These are phyloP conservation scores for Paraglomus occultum DNA, from an alignment of 192 early-diverging fungal species.

Conservation along the genomic window DNA sequence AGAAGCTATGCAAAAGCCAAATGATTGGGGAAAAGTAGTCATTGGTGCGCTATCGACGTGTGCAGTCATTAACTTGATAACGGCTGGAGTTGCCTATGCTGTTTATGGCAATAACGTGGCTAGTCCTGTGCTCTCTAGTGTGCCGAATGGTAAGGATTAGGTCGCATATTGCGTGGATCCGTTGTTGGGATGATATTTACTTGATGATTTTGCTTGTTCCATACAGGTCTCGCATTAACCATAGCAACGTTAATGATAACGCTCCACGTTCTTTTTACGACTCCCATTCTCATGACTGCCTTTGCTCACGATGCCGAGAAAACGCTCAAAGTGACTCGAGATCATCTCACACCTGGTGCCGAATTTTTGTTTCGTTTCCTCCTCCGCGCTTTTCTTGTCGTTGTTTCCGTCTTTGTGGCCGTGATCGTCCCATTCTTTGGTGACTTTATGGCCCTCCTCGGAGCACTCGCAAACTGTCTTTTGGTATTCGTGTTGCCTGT, in stretches of 20 bases:
- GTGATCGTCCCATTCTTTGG: constrained; percentile 76
- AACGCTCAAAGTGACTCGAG: constrained; percentile 58
- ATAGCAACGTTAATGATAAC: constrained; percentile 66
- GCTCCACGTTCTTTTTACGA: constrained; percentile 77
- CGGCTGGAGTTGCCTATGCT: constrained; percentile 69
- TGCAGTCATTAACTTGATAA: constrained; percentile 64
- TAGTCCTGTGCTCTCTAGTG: constrained; percentile 69
- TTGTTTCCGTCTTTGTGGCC: constrained; percentile 54
- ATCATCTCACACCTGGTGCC: constrained; percentile 43
- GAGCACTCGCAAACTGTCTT: constrained; percentile 74
- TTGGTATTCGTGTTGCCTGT: constrained; percentile 85
- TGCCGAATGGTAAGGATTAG: constrained; percentile 53
- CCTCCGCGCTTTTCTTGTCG: constrained; percentile 58
- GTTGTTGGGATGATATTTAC: constrained; percentile 9
- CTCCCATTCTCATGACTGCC: constrained; percentile 74
- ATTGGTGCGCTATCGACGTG: constrained; percentile 62
- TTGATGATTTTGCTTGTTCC: no score
- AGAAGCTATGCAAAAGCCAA: constrained; percentile 70
- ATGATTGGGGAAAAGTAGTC: constrained; percentile 67
- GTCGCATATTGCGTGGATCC: constrained; percentile 50
- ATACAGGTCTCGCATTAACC: neutral
- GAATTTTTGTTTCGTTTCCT: constrained; percentile 57
- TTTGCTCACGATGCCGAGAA: constrained; percentile 75
- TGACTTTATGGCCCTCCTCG: constrained; percentile 78
- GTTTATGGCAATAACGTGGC: constrained; percentile 67